phyloP scores from a whole-genome alignment of 2,329 filamentous ascomycete species.

The Aureobasidium melanogenum region DNA sequence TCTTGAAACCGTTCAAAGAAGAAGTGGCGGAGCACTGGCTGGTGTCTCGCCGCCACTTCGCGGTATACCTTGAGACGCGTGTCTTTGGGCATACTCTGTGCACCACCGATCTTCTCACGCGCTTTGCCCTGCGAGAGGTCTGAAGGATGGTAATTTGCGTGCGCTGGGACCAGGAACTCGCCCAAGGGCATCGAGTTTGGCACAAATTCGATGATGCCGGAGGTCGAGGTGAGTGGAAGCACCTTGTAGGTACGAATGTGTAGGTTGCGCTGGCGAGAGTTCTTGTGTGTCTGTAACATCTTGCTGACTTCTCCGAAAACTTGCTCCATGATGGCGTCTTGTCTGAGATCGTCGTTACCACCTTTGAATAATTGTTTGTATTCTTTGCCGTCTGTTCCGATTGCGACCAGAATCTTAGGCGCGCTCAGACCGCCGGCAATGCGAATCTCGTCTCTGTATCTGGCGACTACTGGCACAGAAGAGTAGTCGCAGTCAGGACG shows the following conservation, averaged over 20 bases:
- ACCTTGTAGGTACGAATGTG: slow-evolving; percentile 97
- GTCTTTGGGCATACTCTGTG: slow-evolving; percentile 60
- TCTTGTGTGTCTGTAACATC: slow-evolving; percentile 74
- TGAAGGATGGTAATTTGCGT: slow-evolving; percentile 75
- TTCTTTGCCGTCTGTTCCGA: slow-evolving; percentile 65
- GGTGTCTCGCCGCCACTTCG: slow-evolving; percentile 70
- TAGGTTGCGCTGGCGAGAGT: slow-evolving; percentile 78
- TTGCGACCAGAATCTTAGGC: slow-evolving; percentile 82
- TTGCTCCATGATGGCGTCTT: slow-evolving; percentile 99
- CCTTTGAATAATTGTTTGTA: slow-evolving; percentile 94
- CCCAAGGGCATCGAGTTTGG: slow-evolving; percentile 86
- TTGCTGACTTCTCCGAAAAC: slow-evolving; percentile 95
- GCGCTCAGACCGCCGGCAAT: slow-evolving; percentile 87
- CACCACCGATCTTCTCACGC: slow-evolving; percentile 68
- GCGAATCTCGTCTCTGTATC: slow-evolving; percentile 65
- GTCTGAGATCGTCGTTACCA: slow-evolving; percentile 88
- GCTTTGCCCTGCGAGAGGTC: slow-evolving; percentile 70
- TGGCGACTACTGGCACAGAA: slow-evolving; percentile 62
- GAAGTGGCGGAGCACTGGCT: slow-evolving; percentile 92
- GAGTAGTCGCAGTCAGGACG: slow-evolving; percentile 66
- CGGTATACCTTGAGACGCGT: slow-evolving; percentile 66
- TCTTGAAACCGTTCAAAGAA: slow-evolving; percentile 92
- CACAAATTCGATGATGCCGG: slow-evolving; percentile 95
- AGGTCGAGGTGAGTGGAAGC: slow-evolving; percentile 71
- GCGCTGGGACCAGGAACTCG: slow-evolving; percentile 84